These are phyloP conservation scores for Trypanosoma platydactyli DNA, from an alignment of 208 protist genomes.

Conservation along the genomic window DNA sequence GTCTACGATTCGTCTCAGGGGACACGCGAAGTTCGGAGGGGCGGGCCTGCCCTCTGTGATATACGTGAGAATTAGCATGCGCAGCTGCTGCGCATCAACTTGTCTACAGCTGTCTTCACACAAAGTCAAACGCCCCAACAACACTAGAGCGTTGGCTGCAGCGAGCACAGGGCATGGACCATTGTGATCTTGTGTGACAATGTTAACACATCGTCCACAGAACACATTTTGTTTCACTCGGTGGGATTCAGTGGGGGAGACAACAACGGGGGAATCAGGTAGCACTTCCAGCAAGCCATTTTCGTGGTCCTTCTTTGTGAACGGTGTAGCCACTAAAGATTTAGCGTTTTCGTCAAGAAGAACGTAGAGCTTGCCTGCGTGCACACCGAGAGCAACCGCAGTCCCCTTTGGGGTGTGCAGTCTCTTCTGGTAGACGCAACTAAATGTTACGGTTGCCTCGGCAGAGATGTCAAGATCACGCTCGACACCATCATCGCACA, in stretches of 20 bases:
- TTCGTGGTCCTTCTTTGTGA: conserved; percentile 25
- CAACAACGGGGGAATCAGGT: conserved; percentile 1
- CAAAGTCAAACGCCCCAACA: conserved; percentile 26
- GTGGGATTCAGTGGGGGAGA: conserved; percentile 25
- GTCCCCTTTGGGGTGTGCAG: conserved; percentile 22
- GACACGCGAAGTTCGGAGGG: conserved; percentile 16
- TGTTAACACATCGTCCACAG: conserved; percentile 21
- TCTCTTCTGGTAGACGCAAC: conserved; percentile 24
- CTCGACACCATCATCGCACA: conserved; percentile 29
- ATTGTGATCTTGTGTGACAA: conserved; percentile 39
- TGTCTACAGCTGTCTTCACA: conserved; percentile 9
- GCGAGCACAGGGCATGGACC: conserved; percentile 51
- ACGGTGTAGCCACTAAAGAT: conserved; percentile 22
- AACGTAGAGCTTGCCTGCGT: conserved; percentile 21
- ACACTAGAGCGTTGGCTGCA: conserved; percentile 39
- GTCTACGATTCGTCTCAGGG: conserved; percentile 18
- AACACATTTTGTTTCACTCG: conserved; percentile 35
- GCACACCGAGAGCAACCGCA: conserved; percentile 18
- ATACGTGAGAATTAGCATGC: conserved; percentile 16
- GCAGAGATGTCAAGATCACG: conserved; percentile 21
- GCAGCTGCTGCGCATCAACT: conserved; percentile 23
- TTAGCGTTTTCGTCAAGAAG: conserved; percentile 24
- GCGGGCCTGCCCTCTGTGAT: conserved; percentile 12
- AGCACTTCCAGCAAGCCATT: conserved; percentile 10
- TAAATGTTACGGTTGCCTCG: conserved; percentile 21